Evolutionary conservation across 2,329 filamentous ascomycete genomes (phyloP).

Genomic region (Paracoccidioides brasiliensis): DNA sequence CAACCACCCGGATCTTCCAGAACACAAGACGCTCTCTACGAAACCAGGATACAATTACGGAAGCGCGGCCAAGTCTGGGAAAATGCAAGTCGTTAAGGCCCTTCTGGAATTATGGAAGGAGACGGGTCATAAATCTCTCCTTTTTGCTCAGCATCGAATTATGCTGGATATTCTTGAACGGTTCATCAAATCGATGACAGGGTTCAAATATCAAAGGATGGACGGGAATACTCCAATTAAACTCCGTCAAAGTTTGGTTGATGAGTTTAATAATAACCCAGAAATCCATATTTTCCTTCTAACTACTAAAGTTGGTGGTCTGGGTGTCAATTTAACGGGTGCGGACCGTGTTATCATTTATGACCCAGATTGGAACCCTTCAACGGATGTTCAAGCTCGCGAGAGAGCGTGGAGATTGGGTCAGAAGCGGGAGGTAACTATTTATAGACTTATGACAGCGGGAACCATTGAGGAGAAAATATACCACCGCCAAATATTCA

Average conservation of each 20-base stretch:
- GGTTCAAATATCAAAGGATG: conserved; percentile 75
- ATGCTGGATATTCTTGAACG: conserved; percentile 91
- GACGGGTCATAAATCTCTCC: conserved; percentile 81
- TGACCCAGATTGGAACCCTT: conserved; percentile 97
- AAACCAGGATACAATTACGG: conserved; percentile 66
- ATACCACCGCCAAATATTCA: conserved; percentile 96
- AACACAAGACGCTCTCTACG: conserved; percentile 47
- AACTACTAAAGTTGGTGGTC: conserved; percentile 86
- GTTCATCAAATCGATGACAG: conserved; percentile 55
- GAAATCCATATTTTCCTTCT: conserved; percentile 77
- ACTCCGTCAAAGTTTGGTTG: conserved; percentile 75
- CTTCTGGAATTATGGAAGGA: conserved; percentile 80
- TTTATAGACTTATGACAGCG: conserved; percentile 94
- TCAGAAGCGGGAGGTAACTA: conserved; percentile 87
- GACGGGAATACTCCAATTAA: conserved; percentile 86
- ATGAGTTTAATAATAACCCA: conserved; percentile 76
- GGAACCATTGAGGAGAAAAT: conserved; percentile 99
- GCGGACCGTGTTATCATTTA: conserved; percentile 96
- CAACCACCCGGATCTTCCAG: conserved; percentile 84
- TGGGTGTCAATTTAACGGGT: conserved; percentile 88
- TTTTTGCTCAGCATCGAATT: conserved; percentile 86
- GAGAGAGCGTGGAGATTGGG: conserved; percentile 93
- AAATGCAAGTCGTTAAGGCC: conserved; percentile 88
- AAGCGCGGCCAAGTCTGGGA: conserved; percentile 65
- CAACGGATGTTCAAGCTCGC: conserved; percentile 86